phyloP scores from a whole-genome alignment of 106 monocot species.

The Alisma plantagoaquatica region DNA sequence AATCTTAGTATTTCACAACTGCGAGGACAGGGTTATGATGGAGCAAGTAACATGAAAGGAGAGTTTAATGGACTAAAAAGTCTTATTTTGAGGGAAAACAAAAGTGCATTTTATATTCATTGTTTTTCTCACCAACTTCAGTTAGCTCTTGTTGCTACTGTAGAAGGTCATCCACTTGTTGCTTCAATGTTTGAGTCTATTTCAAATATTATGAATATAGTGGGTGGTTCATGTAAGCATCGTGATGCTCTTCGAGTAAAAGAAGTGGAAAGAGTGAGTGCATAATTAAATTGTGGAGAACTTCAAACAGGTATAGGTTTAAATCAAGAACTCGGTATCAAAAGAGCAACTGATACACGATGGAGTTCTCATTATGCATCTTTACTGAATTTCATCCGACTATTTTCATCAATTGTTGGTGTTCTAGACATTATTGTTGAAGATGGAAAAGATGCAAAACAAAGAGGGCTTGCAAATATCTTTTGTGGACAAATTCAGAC shows the following conservation, averaged over 20 bases:
- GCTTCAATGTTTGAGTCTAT: no score
- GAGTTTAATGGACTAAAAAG: no score
- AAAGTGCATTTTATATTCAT: no score
- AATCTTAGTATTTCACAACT: no score
- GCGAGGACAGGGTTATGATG: no score
- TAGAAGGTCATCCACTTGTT: no score
- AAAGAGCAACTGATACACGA: background rate
- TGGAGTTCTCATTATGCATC: slow-evolving; percentile 1
- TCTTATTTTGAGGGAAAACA: no score
- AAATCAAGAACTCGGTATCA: background rate
- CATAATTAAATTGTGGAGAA: background rate
- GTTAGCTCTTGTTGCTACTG: no score
- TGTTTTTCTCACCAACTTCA: no score
- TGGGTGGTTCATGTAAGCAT: background rate
- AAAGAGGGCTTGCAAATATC: background rate
- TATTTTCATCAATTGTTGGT: background rate
- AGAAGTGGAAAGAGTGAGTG: background rate
- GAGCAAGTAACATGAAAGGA: no score
- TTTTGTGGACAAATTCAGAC: background rate
- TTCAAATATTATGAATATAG: background rate
- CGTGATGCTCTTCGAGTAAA: background rate
- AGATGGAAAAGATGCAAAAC: background rate
- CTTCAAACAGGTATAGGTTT: background rate
- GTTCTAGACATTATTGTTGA: background rate
- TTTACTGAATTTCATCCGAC: background rate